A percentile compares a stretch with the other conserved stretches of the same genome.
These are phyloP conservation scores for Ceratobasidium sp. DNA, from an alignment of 1,284 basidiomycete species.

Conservation along the genomic window DNA sequence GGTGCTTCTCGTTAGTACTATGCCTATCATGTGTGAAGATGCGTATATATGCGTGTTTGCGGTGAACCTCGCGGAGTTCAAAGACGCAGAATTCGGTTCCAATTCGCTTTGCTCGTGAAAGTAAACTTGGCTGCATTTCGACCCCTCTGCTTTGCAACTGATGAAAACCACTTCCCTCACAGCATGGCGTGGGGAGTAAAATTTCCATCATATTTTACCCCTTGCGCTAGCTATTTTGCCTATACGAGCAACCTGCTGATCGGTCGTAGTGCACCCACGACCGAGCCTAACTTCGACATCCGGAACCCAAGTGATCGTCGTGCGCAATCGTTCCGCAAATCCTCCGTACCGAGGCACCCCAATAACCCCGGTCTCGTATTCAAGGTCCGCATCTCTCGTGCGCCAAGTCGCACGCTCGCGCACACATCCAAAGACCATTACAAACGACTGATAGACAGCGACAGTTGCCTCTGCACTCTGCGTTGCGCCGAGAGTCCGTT, in stretches of 20 bases:
- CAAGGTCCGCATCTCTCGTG: no score
- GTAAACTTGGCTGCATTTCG: no score
- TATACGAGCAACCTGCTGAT: no score
- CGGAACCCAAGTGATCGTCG: slow-evolving; percentile 18
- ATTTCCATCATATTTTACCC: neutral
- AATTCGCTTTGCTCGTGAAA: neutral
- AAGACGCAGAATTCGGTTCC: slow-evolving; percentile 17
- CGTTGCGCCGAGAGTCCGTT: no score
- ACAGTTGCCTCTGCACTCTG: no score
- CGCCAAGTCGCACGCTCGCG: no score
- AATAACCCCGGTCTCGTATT: no score
- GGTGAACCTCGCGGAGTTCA: neutral
- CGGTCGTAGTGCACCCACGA: neutral
- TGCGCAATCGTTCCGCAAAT: neutral
- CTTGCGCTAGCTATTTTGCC: neutral
- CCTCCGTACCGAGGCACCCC: neutral
- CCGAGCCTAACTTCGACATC: slow-evolving; percentile 1
- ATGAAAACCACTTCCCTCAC: slow-evolving; percentile 1
- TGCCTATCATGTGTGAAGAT: neutral
- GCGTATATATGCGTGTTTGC: slow-evolving; percentile 25
- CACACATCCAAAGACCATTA: no score
- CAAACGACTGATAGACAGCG: no score
- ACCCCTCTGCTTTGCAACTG: slow-evolving; percentile 3
- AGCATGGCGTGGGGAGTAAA: neutral
- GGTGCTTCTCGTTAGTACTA: neutral